Evolutionary conservation across 495 filamentous ascomycete genomes (phyloP).

Genomic region (Hypoxylon lienhwacheense): DNA sequence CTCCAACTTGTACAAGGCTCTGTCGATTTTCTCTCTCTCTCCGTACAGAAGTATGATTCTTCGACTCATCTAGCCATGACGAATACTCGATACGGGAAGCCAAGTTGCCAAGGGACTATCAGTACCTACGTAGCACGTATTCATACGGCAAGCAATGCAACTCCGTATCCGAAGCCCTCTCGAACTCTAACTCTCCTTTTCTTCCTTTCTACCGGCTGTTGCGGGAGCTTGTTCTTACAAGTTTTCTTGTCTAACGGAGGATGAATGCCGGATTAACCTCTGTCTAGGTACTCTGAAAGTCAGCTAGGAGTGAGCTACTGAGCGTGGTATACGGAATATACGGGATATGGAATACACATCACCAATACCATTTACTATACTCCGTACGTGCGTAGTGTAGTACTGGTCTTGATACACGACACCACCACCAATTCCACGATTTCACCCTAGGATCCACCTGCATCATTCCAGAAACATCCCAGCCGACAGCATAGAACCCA

Average conservation of each 20-base stretch:
- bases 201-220: too few species aligned
- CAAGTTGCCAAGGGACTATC: slow-evolving; percentile 22
- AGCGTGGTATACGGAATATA: too few species aligned
- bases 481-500: slow-evolving; percentile 12
- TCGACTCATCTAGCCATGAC: slow-evolving; percentile 28
- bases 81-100: slow-evolving; percentile 12
- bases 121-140: slow-evolving; percentile 14
- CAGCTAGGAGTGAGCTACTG: slow-evolving; percentile 12
- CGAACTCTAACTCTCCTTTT: too few species aligned
- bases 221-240: too few species aligned
- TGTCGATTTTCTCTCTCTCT: slow-evolving; percentile 25
- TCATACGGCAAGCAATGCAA: slow-evolving; percentile 19
- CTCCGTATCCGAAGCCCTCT: slow-evolving; percentile 31
- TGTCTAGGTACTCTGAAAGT: too few species aligned
- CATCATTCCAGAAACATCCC: slow-evolving; percentile 30
- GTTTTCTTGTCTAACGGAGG: too few species aligned
- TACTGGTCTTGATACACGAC: slow-evolving; percentile 19
- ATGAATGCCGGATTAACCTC: too few species aligned
- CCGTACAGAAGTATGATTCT: too few species aligned
- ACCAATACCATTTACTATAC: too few species aligned
- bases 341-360: too few species aligned
- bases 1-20: slow-evolving; percentile 31
- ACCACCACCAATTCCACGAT: slow-evolving; percentile 18
- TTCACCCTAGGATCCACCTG: slow-evolving; percentile 20
- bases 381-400: too few species aligned